phyloP scores from a whole-genome alignment of 768 basidiomycete species.

The Baorangia bicolor region DNA sequence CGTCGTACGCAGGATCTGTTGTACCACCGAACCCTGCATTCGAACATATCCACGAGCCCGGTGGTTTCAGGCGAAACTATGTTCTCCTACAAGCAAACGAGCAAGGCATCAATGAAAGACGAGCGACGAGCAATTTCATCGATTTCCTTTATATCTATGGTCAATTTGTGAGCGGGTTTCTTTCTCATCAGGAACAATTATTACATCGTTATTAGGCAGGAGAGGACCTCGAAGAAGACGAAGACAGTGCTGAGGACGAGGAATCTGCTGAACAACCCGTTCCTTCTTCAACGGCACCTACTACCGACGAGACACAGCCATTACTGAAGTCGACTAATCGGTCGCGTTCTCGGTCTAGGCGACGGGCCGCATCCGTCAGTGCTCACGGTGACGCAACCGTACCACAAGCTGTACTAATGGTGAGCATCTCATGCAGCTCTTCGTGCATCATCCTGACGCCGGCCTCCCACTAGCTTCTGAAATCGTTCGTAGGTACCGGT shows the following conservation, averaged over 20 bases:
- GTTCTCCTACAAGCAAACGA: slow-evolving; percentile 70
- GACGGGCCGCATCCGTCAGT: slow-evolving; percentile 55
- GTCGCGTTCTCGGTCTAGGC: slow-evolving; percentile 54
- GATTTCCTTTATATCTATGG: slow-evolving; percentile 95
- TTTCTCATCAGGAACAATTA: background rate
- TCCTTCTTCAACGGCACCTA: slow-evolving; percentile 2
- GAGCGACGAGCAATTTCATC: slow-evolving; percentile 80
- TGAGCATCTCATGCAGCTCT: slow-evolving; percentile 32
- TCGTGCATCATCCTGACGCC: background rate
- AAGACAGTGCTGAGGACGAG: slow-evolving; percentile 60
- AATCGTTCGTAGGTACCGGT: slow-evolving; percentile 94
- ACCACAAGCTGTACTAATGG: slow-evolving; percentile 92
- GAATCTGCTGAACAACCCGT: slow-evolving; percentile 39
- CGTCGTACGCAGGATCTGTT: slow-evolving; percentile 62
- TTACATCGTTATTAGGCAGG: slow-evolving; percentile 60
- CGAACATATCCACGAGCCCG: slow-evolving; percentile 93
- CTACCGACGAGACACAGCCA: slow-evolving; percentile 51
- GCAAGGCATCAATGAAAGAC: slow-evolving; percentile 58
- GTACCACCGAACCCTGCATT: slow-evolving; percentile 69
- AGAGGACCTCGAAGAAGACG: slow-evolving; percentile 88
- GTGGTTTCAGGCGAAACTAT: slow-evolving; percentile 91
- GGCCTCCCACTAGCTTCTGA: slow-evolving; percentile 61
- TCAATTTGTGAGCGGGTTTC: slow-evolving; percentile 74
- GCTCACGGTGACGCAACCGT: slow-evolving; percentile 85
- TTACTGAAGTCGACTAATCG: slow-evolving; percentile 42